Evolutionary conservation across 192 early-diverging fungal species (phyloP), one percentile per base, ranked within the genome.

Genomic region (Podila clonocystis): DNA sequence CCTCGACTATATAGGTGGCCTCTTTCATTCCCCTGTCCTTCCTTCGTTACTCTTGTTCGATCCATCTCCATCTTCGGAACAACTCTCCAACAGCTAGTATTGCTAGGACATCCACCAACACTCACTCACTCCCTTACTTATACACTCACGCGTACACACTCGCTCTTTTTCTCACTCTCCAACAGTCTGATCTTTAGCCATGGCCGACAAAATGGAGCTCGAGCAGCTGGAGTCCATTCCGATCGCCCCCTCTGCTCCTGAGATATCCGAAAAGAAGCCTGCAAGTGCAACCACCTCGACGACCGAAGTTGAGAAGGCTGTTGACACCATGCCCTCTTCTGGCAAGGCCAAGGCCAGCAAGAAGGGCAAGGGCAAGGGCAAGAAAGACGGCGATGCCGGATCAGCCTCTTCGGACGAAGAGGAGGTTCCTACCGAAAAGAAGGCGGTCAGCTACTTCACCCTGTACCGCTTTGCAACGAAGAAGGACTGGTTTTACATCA

Each of bases 401-500:
- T n/a, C 31, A 20, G 28, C 34, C 34, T 1, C 3, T 13, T n/a
- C 33, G 0, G 45, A 66, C 19, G 72, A 65, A 29, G 64, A 55
- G 30, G 55, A 57, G 3, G 74, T 65, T 20, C 73, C 75, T 11
- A 83, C 82, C 36, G 69, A 85, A 20, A 85, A 85, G 60, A 58
- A 83, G 62, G 86, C 88, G 5, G 89, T 95, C 5, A 65, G 87
- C 12, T 68, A 92, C 34, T 48, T 88, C 15, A 65, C 87, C 68
- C 83, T 96, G 19, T 95, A 89, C 64, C 89, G 93, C 8, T 96
- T 93, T 72, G 89, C 92, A 0, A 87, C 89, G 36, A 57, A 65
- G 0, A 31, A 68, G 5, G 94, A 95, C 79, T 26, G 41, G 9
- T 9, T 80, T 33, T 80, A 73, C 38, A 80, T 80, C 22, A 13